Evolutionary conservation across 306 rosid species (phyloP).

Genomic region (Malus domestica): ASM211411v1 NC_041795.1:36338501-36339000

Average conservation of each 20-base stretch:
- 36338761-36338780: background rate
- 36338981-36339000: background rate
- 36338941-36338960: constrained; percentile 38
- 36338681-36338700: background rate
- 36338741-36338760: background rate
- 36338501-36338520: background rate
- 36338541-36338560: constrained; percentile 44
- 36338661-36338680: background rate
- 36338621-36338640: constrained; percentile 34
- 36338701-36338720: background rate
- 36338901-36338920: constrained; percentile 32
- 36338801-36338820: background rate
- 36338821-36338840: background rate
- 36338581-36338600: constrained; percentile 32
- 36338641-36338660: background rate
- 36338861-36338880: constrained; percentile 7
- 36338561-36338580: constrained; percentile 39
- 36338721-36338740: background rate
- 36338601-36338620: constrained; percentile 36
- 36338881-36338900: constrained; percentile 25
- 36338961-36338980: constrained; percentile 17
- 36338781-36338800: background rate
- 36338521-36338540: constrained; percentile 37
- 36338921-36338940: constrained; percentile 46
- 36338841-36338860: background rate